Conservation (phyloP, 495 filamentous ascomycete species). For the Clohesyomyces aquaticus region DNA sequence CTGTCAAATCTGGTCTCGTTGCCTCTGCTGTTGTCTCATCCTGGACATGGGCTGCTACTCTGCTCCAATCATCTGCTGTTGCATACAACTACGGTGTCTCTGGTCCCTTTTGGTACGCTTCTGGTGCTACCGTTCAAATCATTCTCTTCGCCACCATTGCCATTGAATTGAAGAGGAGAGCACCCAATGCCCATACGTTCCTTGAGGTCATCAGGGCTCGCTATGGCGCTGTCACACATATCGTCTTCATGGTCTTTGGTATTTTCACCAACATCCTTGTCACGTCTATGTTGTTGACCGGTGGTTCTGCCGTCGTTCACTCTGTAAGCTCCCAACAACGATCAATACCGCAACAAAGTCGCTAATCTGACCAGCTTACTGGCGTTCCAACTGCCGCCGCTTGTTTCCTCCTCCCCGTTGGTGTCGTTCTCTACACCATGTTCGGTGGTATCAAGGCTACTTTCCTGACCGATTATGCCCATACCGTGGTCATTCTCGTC, state of each 20-base stretch:
- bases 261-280: slow-evolving; percentile 58
- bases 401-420: slow-evolving; percentile 86
- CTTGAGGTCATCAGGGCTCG: slow-evolving; percentile 59
- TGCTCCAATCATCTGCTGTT: slow-evolving; percentile 82
- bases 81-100: slow-evolving; percentile 93
- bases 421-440: slow-evolving; percentile 70
- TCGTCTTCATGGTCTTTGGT: slow-evolving; percentile 57
- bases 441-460: slow-evolving; percentile 79
- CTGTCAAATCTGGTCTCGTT: slow-evolving; percentile 94
- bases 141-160: slow-evolving; percentile 90
- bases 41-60: slow-evolving; percentile 91
- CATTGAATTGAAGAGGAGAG: slow-evolving; percentile 85
- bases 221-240: slow-evolving; percentile 57
- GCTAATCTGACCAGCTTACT: slow-evolving; percentile 28
- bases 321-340: slow-evolving; percentile 57
- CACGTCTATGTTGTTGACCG: slow-evolving; percentile 91
- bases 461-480: slow-evolving; percentile 78
- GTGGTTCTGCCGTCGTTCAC: slow-evolving; percentile 83
- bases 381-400: slow-evolving; percentile 86
- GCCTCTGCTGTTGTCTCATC: slow-evolving; percentile 92
- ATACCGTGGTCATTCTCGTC: slow-evolving; percentile 84
- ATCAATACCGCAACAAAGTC: not conserved
- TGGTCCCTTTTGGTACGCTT: slow-evolving; percentile 89
- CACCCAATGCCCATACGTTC: slow-evolving; percentile 61
- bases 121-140: slow-evolving; percentile 72